Conservation (phyloP, 495 filamentous ascomycete genomes). For the Penicillium silybi region DNA sequence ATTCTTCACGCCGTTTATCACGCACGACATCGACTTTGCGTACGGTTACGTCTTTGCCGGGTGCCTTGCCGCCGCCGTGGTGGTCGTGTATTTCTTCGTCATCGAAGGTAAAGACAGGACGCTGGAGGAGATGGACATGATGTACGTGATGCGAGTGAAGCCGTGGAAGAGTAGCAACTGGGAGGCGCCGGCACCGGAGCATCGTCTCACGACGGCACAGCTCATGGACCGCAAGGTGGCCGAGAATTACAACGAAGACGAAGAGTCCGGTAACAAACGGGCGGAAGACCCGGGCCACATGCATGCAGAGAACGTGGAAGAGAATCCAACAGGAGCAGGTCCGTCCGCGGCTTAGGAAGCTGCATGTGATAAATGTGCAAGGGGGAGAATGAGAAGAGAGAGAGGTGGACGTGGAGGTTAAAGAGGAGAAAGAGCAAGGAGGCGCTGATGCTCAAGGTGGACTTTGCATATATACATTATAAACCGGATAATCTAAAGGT, state of each 20-base stretch:
- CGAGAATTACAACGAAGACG: constrained; percentile 14
- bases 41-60: constrained; percentile 79
- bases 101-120: constrained; percentile 61
- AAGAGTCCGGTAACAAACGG: constrained; percentile 15
- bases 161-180: constrained; percentile 54
- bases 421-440: background rate
- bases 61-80: constrained; percentile 57
- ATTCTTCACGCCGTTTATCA: constrained; percentile 77
- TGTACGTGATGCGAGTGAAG: constrained; percentile 66
- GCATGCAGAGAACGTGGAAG: constrained; percentile 25
- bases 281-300: constrained; percentile 13
- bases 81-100: constrained; percentile 72
- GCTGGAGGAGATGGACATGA: constrained; percentile 76
- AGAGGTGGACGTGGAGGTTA: background rate
- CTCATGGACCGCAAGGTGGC: constrained; percentile 28
- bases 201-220: constrained; percentile 29
- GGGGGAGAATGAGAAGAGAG: background rate
- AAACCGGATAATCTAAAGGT: no score
- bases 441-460: no score
- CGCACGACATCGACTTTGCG: constrained; percentile 60
- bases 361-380: background rate
- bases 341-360: constrained; percentile 14
- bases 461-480: no score
- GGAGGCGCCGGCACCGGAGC: constrained; percentile 26
- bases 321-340: constrained; percentile 18